phyloP scores from a whole-genome alignment of 2,329 filamentous ascomycete genomes.

The Colletotrichum chlorophyti region DNA sequence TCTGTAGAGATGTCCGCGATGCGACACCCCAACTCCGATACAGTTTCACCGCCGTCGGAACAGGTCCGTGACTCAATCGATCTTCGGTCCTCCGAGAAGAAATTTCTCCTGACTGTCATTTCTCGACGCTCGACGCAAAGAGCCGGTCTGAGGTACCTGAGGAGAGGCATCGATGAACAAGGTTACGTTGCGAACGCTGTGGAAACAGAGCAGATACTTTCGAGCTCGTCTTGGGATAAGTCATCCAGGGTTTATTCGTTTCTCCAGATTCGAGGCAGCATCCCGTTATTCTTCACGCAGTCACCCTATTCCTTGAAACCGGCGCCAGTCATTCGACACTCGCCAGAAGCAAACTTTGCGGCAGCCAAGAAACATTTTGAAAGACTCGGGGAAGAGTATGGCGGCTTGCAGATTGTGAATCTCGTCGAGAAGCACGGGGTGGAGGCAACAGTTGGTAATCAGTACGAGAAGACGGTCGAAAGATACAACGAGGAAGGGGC shows the following conservation, averaged over 20 bases:
- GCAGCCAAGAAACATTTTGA: conserved; percentile 85
- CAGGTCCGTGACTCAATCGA: conserved; percentile 43
- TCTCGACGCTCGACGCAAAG: conserved; percentile 88
- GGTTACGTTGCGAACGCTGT: conserved; percentile 89
- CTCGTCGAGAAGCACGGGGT: conserved; percentile 88
- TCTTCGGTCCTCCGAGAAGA: conserved; percentile 55
- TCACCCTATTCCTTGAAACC: conserved; percentile 94
- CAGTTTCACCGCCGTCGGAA: conserved; percentile 35
- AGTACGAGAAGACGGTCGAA: conserved; percentile 74
- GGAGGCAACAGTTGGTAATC: conserved; percentile 79
- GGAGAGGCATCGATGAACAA: conserved; percentile 88
- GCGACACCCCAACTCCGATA: conserved; percentile 36
- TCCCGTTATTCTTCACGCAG: conserved; percentile 94
- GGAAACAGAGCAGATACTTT: conserved; percentile 94
- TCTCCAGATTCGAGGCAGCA: conserved; percentile 86
- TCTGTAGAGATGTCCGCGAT: conserved; percentile 54
- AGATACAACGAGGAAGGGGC: conserved; percentile 69
- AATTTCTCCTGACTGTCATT: conserved; percentile 84
- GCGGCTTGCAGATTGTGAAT: conserved; percentile 78
- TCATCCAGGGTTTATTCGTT: conserved; percentile 77
- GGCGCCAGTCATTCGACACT: conserved; percentile 81
- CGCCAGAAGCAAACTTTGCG: conserved; percentile 75
- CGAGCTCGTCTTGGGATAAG: conserved; percentile 69
- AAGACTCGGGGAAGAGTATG: conserved; percentile 73
- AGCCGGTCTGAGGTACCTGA: conserved; percentile 87